Conservation (phyloP, 768 basidiomycete genomes). For the Fomitopsis serialis region DNA sequence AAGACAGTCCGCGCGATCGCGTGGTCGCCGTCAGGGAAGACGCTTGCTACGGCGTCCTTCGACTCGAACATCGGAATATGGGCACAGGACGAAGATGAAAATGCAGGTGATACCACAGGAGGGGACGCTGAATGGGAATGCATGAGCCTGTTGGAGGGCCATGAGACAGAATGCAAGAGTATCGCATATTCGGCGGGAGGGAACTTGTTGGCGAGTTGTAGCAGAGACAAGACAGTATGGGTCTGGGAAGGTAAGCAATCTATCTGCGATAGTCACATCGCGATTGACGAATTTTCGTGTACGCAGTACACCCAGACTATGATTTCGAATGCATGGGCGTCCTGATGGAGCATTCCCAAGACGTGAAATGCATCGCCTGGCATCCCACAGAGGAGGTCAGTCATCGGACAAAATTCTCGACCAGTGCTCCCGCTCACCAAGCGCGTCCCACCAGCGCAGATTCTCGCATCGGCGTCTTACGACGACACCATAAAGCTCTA, state of each 20-base stretch:
- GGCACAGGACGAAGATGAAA: slow-evolving; percentile 59
- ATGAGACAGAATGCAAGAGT: slow-evolving; percentile 95
- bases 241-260: slow-evolving; percentile 86
- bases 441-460: slow-evolving; percentile 41
- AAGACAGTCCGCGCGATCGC: slow-evolving; percentile 84
- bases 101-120: slow-evolving; percentile 24
- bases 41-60: slow-evolving; percentile 89
- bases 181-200: slow-evolving; percentile 79
- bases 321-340: slow-evolving; percentile 96
- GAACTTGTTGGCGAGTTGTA: slow-evolving; percentile 86
- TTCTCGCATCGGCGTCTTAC: slow-evolving; percentile 94
- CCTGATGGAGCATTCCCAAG: slow-evolving; percentile 94
- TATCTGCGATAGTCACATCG: not conserved
- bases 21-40: slow-evolving; percentile 85
- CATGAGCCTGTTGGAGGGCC: slow-evolving; percentile 81
- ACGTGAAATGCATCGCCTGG: slow-evolving; percentile 94
- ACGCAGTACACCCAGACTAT: slow-evolving; percentile 76
- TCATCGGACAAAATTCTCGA: not conserved
- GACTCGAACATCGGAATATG: slow-evolving; percentile 90
- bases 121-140: slow-evolving; percentile 66
- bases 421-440: slow-evolving; percentile 1
- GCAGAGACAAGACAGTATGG: slow-evolving; percentile 97
- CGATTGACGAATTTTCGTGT: not conserved
- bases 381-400: slow-evolving; percentile 91
- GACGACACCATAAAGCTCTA: slow-evolving; percentile 95